A percentile compares a stretch with the other conserved stretches of the same genome.
Conservation (phyloP, 2,329 filamentous ascomycete genomes). For the Colletotrichum godetiae region DNA sequence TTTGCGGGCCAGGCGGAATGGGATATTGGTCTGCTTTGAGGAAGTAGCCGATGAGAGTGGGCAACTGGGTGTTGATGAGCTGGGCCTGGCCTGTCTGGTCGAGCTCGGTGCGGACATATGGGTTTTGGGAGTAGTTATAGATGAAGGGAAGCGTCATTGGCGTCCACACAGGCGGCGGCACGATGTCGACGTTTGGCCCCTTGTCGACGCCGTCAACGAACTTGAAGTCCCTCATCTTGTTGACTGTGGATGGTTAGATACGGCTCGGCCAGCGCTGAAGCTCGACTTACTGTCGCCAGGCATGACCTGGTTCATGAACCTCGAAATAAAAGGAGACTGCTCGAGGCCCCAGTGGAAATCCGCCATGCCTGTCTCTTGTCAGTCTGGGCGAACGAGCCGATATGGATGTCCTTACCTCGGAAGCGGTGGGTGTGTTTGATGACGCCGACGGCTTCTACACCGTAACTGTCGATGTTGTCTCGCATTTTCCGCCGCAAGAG, state of each 20-base stretch:
- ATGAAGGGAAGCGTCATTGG: slow-evolving; percentile 80
- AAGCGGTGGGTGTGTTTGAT: slow-evolving; percentile 89
- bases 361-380: slow-evolving; percentile 67
- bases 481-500: slow-evolving; percentile 71
- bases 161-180: slow-evolving; percentile 84
- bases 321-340: slow-evolving; percentile 75
- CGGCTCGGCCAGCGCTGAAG: slow-evolving; percentile 44
- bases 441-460: slow-evolving; percentile 76
- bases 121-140: slow-evolving; percentile 88
- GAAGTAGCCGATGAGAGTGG: slow-evolving; percentile 70
- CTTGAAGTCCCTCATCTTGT: slow-evolving; percentile 65
- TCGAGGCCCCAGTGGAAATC: slow-evolving; percentile 87
- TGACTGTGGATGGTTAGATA: slow-evolving; percentile 53
- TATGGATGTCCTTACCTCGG: slow-evolving; percentile 63
- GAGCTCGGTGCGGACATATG: slow-evolving; percentile 74
- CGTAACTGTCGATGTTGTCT: slow-evolving; percentile 77
- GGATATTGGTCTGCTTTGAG: slow-evolving; percentile 71
- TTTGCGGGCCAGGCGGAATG: slow-evolving; percentile 69
- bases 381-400: background rate
- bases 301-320: slow-evolving; percentile 77
- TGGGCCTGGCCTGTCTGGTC: slow-evolving; percentile 63
- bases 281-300: slow-evolving; percentile 72
- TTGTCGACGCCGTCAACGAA: slow-evolving; percentile 69
- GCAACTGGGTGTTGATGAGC: slow-evolving; percentile 68
- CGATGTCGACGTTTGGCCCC: slow-evolving; percentile 72